Percentiles rank a stretch among this genome's conserved stretches.
Conservation (phyloP, 805 yeast species). For the Ascoidea tarda region DNA sequence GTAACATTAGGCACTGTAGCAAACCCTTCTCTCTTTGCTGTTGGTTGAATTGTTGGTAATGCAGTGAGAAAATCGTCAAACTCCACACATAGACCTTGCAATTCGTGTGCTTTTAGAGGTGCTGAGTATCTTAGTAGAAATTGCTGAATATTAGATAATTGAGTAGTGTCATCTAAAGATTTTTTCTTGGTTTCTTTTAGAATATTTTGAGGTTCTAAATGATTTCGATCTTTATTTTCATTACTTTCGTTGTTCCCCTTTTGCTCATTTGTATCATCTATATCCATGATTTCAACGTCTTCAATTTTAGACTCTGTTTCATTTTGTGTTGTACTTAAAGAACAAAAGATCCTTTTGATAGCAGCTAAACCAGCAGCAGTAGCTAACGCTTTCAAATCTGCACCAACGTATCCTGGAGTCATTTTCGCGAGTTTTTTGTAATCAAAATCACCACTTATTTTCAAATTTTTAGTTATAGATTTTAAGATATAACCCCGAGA, state of each 20-base stretch:
- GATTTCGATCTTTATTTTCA: slow-evolving; percentile 1
- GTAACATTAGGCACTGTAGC: slow-evolving; percentile 97
- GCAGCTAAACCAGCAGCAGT: slow-evolving; percentile 94
- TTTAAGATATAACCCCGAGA: slow-evolving; percentile 64
- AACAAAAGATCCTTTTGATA: slow-evolving; percentile 76
- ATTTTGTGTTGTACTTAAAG: slow-evolving; percentile 17
- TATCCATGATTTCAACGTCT: slow-evolving; percentile 13
- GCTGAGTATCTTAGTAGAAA: slow-evolving; percentile 66
- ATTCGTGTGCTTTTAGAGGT: slow-evolving; percentile 63
- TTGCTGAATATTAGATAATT: slow-evolving; percentile 53
- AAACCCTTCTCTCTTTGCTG: slow-evolving; percentile 96
- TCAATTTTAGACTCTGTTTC: slow-evolving; percentile 2
- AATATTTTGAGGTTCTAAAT: background rate
- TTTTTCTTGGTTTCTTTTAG: background rate
- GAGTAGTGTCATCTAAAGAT: slow-evolving; percentile 14
- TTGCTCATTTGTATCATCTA: background rate
- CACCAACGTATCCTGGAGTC: slow-evolving; percentile 98
- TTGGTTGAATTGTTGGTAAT: slow-evolving; percentile 87
- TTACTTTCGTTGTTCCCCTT: slow-evolving; percentile 1
- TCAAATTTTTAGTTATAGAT: slow-evolving; percentile 56
- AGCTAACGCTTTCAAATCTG: slow-evolving; percentile 86
- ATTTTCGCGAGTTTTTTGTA: slow-evolving; percentile 65
- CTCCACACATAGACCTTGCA: slow-evolving; percentile 61
- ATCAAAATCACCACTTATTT: slow-evolving; percentile 58
- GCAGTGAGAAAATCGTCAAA: slow-evolving; percentile 75